phyloP scores from a whole-genome alignment of 805 yeast genomes.

The Saccharomycopsis schoenii region DNA sequence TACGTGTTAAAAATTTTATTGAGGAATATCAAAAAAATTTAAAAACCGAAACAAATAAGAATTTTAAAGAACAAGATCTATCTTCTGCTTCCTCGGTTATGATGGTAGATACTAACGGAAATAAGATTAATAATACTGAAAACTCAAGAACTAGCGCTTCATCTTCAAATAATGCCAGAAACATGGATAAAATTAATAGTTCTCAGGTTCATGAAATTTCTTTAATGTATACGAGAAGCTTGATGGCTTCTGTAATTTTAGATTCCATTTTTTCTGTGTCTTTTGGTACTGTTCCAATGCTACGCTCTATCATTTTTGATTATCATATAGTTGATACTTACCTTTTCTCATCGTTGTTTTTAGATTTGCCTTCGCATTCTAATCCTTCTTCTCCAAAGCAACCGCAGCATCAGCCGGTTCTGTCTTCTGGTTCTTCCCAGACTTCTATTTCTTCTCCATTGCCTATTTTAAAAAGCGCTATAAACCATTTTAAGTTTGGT shows the following conservation, averaged over 20 bases:
- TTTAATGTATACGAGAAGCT: slow-evolving; percentile 30
- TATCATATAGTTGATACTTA: slow-evolving; percentile 18
- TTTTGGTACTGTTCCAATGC: slow-evolving; percentile 37
- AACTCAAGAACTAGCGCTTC: not conserved
- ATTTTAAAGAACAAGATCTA: not conserved
- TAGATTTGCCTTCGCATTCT: not conserved
- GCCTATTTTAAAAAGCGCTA: slow-evolving; percentile 14
- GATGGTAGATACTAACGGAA: slow-evolving; percentile 4
- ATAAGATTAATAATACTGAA: not conserved
- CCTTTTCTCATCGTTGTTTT: slow-evolving; percentile 14
- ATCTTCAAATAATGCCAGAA: slow-evolving; percentile 3
- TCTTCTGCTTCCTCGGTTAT: slow-evolving; percentile 3
- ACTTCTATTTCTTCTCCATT: not conserved
- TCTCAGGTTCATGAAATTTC: slow-evolving; percentile 5
- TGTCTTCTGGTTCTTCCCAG: not conserved
- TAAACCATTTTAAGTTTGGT: slow-evolving; percentile 23
- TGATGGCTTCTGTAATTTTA: slow-evolving; percentile 36
- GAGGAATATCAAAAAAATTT: not conserved
- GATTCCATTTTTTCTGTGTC: slow-evolving; percentile 45
- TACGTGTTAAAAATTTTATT: slow-evolving; percentile 26
- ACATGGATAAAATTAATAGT: slow-evolving; percentile 3
- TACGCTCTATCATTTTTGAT: slow-evolving; percentile 19
- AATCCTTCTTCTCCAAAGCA: not conserved
- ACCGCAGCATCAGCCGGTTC: not conserved
- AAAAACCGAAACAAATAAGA: not conserved